These are phyloP conservation scores for Erodium trifolium DNA, from an alignment of 441 rosid species.

Conservation along the genomic window DNA sequence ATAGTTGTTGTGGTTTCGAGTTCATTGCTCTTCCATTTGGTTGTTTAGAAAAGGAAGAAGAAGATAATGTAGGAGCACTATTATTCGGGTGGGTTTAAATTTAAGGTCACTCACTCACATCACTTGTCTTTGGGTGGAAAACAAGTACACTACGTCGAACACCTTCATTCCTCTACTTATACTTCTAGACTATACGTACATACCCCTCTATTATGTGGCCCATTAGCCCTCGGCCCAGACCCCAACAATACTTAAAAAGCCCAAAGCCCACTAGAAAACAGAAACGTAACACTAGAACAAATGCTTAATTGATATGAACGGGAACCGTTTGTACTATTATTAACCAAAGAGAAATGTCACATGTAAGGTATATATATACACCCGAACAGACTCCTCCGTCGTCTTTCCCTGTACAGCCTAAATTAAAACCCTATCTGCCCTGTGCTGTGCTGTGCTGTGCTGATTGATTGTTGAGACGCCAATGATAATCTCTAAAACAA, in stretches of 20 bases:
- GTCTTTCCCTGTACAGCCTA: not conserved
- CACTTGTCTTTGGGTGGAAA: not conserved
- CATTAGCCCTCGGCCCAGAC: not conserved
- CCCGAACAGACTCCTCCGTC: too few species aligned
- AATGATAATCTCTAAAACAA: too few species aligned
- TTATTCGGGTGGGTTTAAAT: not conserved
- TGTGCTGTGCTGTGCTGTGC: too few species aligned
- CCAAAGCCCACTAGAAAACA: not conserved
- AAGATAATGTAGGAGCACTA: not conserved
- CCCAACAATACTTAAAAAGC: not conserved
- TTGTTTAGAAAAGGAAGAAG: too few species aligned
- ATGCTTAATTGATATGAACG: too few species aligned
- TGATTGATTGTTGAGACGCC: too few species aligned
- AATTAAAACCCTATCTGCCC: not conserved
- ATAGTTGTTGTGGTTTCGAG: conserved; percentile 18
- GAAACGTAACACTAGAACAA: not conserved
- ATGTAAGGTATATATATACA: not conserved
- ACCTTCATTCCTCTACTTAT: not conserved
- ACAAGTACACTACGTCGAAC: not conserved
- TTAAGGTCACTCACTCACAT: too few species aligned
- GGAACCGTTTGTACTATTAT: not conserved
- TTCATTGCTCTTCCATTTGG: conserved; percentile 42
- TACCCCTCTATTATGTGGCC: too few species aligned
- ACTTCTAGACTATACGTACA: too few species aligned
- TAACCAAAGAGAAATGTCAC: not conserved